phyloP scores from a whole-genome alignment of 108 stramenopile genomes.

The Skeletonema tropicum region DNA sequence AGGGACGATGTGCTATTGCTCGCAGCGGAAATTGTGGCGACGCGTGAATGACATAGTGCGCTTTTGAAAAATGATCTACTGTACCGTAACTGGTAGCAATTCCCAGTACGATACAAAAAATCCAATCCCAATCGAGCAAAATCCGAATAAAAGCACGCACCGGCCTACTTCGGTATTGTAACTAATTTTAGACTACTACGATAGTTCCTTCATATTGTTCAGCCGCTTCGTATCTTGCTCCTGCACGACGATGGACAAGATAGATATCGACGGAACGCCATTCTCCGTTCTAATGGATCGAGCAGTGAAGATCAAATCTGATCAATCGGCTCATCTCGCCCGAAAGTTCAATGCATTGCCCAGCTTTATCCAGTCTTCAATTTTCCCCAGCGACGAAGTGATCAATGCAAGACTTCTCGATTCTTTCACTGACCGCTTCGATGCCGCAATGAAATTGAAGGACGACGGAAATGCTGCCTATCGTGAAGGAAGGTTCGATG shows the following conservation, averaged over 20 bases:
- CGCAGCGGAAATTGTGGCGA: too few species aligned
- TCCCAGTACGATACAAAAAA: too few species aligned
- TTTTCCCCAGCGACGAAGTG: constrained; percentile 41
- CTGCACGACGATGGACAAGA: constrained; percentile 24
- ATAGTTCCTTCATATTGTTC: too few species aligned
- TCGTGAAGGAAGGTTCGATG: constrained; percentile 22
- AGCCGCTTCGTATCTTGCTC: too few species aligned
- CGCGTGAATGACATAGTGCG: too few species aligned
- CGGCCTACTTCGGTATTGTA: too few species aligned
- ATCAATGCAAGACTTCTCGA: constrained; percentile 14
- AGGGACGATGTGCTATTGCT: too few species aligned
- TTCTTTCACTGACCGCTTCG: constrained; percentile 27
- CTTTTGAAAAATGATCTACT: too few species aligned
- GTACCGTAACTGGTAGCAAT: too few species aligned
- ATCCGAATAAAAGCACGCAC: too few species aligned
- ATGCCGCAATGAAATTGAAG: constrained; percentile 38
- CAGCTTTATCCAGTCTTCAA: constrained; percentile 46
- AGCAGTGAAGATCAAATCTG: constrained; percentile 56
- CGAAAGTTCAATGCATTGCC: constrained; percentile 43
- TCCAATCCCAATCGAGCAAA: too few species aligned
- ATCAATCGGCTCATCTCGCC: constrained; percentile 1
- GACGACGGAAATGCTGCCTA: constrained; percentile 42
- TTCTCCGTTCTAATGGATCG: constrained; percentile 55
- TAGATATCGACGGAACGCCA: constrained; percentile 53
- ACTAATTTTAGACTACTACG: too few species aligned